Evolutionary conservation across 2,329 filamentous ascomycete genomes (phyloP).

Genomic region (Tolypocladium cylindrosporum): DNA sequence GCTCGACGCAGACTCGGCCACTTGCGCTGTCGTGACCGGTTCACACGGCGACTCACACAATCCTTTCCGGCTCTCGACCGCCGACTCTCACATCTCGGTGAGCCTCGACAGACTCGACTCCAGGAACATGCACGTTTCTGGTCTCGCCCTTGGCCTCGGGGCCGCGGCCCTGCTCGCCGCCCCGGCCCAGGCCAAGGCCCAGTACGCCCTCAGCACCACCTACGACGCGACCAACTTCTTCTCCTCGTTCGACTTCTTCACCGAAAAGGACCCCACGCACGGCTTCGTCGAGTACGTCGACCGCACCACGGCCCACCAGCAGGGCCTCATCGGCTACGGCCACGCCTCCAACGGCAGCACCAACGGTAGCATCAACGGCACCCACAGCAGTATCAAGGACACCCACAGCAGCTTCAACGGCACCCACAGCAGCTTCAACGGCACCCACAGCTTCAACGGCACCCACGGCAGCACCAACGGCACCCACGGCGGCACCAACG

Average conservation of each 20-base stretch:
- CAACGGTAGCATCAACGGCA: constrained; percentile 14
- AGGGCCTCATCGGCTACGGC: constrained; percentile 45
- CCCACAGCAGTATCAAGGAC: too few relatives aligned
- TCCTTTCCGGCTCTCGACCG: too few relatives aligned
- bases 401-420: too few relatives aligned
- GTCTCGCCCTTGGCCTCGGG: constrained; percentile 11
- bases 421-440: too few relatives aligned
- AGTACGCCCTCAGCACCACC: constrained; percentile 35
- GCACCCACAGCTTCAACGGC: too few relatives aligned
- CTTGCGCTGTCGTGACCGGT: constrained; percentile 7
- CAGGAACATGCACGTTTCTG: constrained; percentile 11
- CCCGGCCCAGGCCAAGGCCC: constrained; percentile 11
- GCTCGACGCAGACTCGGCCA: background rate
- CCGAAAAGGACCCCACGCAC: constrained; percentile 55
- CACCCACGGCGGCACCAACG: too few relatives aligned
- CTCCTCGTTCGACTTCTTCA: constrained; percentile 45
- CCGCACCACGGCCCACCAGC: constrained; percentile 43
- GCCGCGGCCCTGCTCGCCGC: constrained; percentile 18
- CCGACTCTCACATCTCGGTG: background rate
- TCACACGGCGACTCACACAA: constrained; percentile 6
- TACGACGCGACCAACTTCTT: constrained; percentile 48
- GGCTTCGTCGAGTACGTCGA: constrained; percentile 65
- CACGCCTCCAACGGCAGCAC: constrained; percentile 27
- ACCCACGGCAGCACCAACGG: too few relatives aligned
- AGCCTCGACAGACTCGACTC: background rate